Evolutionary conservation across 2,329 filamentous ascomycete genomes (phyloP).

Genomic region (Botrytis porri): DNA sequence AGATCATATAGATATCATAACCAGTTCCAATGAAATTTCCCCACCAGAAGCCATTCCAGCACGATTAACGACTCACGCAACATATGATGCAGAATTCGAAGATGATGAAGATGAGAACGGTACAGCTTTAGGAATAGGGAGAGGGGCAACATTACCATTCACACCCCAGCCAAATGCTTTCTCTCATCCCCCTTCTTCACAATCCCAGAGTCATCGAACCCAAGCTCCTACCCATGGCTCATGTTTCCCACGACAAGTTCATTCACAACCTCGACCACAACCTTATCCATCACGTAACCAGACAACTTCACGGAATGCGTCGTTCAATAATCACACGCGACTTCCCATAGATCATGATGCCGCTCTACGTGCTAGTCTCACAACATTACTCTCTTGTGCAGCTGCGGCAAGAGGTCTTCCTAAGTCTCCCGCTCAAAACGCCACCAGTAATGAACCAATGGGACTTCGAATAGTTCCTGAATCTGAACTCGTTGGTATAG

Average conservation of each 20-base stretch:
- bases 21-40: constrained; percentile 55
- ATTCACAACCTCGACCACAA: constrained; percentile 24
- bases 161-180: constrained; percentile 91
- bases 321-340: constrained; percentile 46
- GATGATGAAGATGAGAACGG: constrained; percentile 58
- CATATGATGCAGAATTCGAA: constrained; percentile 33
- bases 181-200: constrained; percentile 70
- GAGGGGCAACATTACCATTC: constrained; percentile 51
- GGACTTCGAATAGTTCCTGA: constrained; percentile 59
- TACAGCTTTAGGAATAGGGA: constrained; percentile 66
- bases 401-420: constrained; percentile 81
- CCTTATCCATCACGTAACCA: constrained; percentile 39
- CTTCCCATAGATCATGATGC: constrained; percentile 89
- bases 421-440: constrained; percentile 41
- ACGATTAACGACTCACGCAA: constrained; percentile 21
- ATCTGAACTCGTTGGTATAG: constrained; percentile 51
- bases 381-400: constrained; percentile 86
- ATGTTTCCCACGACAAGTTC: constrained; percentile 36
- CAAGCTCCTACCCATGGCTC: constrained; percentile 45
- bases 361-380: constrained; percentile 87
- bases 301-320: constrained; percentile 37
- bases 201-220: constrained; percentile 27
- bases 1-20: constrained; percentile 55
- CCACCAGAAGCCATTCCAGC: constrained; percentile 38
- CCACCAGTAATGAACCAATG: constrained; percentile 40